These are phyloP conservation scores for Coniella lustricola DNA, from an alignment of 2,329 filamentous ascomycete species.

Conservation along the genomic window DNA sequence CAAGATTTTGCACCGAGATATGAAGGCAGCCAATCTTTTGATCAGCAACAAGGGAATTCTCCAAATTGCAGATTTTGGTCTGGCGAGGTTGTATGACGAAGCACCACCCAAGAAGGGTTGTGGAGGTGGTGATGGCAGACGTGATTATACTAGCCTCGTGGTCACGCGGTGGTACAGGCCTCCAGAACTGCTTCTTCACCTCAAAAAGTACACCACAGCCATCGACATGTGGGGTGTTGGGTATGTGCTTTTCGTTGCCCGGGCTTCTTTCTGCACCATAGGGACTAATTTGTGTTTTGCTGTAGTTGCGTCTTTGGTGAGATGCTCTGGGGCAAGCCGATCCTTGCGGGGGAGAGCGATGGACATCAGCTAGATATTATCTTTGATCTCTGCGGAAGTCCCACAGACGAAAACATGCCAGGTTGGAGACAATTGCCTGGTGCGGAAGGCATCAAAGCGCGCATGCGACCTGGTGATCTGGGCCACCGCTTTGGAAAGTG, in stretches of 20 bases:
- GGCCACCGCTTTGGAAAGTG: constrained; percentile 67
- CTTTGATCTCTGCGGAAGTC: constrained; percentile 85
- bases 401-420: constrained; percentile 87
- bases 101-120: constrained; percentile 66
- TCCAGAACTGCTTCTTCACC: constrained; percentile 80
- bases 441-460: constrained; percentile 65
- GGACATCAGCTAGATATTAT: constrained; percentile 86
- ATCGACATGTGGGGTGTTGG: constrained; percentile 99
- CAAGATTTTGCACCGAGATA: constrained; percentile 89
- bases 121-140: constrained; percentile 74
- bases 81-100: constrained; percentile 90
- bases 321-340: constrained; percentile 92
- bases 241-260: constrained; percentile 50
- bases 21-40: constrained; percentile 96
- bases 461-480: constrained; percentile 57
- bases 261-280: too few species aligned
- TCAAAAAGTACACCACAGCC: constrained; percentile 89
- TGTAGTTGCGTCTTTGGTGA: constrained; percentile 91
- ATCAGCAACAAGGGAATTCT: constrained; percentile 92
- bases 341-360: constrained; percentile 84
- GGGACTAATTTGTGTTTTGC: too few species aligned
- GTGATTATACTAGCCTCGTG: constrained; percentile 94
- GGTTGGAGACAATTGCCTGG: constrained; percentile 80
- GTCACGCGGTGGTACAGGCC: constrained; percentile 97
- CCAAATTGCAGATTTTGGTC: constrained; percentile 94